These are phyloP conservation scores for Yamadazyma nakazawae DNA, from an alignment of 805 yeast species.

Conservation along the genomic window DNA sequence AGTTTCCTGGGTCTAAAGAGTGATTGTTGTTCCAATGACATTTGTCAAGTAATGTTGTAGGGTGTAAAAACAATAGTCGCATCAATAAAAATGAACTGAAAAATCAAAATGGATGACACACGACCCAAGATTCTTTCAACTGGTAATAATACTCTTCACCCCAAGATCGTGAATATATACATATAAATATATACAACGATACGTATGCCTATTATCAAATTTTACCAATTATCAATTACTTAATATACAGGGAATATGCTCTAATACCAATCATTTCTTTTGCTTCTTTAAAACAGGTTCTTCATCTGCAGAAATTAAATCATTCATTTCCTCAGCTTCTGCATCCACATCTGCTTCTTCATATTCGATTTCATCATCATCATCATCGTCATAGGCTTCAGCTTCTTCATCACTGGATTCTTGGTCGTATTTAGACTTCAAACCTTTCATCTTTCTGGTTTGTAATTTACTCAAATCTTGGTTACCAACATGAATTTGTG, in stretches of 20 bases:
- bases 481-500: slow-evolving; percentile 92
- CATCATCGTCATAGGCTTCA: slow-evolving; percentile 16
- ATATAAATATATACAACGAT: too few relatives aligned
- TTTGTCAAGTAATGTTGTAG: neutral
- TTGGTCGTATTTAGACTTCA: slow-evolving; percentile 84
- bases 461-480: slow-evolving; percentile 89
- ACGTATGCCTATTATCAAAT: too few relatives aligned
- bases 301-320: slow-evolving; percentile 20
- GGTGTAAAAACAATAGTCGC: slow-evolving; percentile 3
- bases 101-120: neutral
- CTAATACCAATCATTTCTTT: slow-evolving; percentile 13
- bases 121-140: neutral
- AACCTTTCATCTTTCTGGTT: slow-evolving; percentile 98
- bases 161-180: too few relatives aligned
- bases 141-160: too few relatives aligned
- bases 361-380: slow-evolving; percentile 15
- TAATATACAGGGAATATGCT: slow-evolving; percentile 8
- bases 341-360: slow-evolving; percentile 29
- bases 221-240: neutral
- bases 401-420: slow-evolving; percentile 50
- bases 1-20: slow-evolving; percentile 8
- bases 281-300: slow-evolving; percentile 31
- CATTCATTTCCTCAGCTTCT: slow-evolving; percentile 31
- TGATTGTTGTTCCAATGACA: slow-evolving; percentile 1
- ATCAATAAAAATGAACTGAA: neutral